These are phyloP conservation scores for Sanghuangporus sanghuang DNA, from an alignment of 1,284 basidiomycete genomes.

Conservation along the genomic window DNA sequence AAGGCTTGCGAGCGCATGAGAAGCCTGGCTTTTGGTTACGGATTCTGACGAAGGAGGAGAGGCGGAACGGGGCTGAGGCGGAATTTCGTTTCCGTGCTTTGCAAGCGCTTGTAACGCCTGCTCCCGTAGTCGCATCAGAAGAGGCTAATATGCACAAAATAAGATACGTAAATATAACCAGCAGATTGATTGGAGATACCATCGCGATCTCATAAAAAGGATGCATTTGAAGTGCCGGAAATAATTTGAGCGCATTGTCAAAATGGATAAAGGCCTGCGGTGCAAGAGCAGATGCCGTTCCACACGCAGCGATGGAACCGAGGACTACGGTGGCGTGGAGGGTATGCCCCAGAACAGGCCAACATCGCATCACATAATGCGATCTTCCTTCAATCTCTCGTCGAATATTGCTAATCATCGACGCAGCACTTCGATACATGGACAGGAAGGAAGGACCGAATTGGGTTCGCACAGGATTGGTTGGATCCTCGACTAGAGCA, in stretches of 20 bases:
- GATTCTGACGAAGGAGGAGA: not conserved
- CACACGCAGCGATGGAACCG: constrained; percentile 19
- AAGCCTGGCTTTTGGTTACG: not conserved
- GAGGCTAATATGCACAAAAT: not conserved
- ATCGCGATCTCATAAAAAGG: constrained; percentile 2
- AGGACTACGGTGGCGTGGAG: constrained; percentile 14
- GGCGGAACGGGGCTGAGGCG: not conserved
- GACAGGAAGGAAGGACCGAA: constrained; percentile 21
- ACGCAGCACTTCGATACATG: constrained; percentile 17
- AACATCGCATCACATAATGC: constrained; percentile 11
- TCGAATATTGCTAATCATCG: constrained; percentile 2
- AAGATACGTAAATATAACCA: not conserved
- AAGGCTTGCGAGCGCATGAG: not conserved
- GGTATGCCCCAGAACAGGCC: constrained; percentile 11
- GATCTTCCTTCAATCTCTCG: not conserved
- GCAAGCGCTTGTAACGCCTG: constrained; percentile 7
- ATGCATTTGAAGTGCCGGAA: constrained; percentile 16
- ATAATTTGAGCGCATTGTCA: constrained; percentile 18
- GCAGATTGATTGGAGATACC: not conserved
- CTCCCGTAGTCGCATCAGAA: constrained; percentile 8
- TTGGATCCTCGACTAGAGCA: constrained; percentile 17
- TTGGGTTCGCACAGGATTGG: constrained; percentile 17
- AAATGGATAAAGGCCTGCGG: constrained; percentile 19
- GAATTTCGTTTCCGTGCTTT: not conserved
- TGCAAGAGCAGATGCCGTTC: constrained; percentile 14